Evolutionary conservation across 1,139 yeast genomes (phyloP).

Genomic region (Blastobotrys petasosporus): DNA sequence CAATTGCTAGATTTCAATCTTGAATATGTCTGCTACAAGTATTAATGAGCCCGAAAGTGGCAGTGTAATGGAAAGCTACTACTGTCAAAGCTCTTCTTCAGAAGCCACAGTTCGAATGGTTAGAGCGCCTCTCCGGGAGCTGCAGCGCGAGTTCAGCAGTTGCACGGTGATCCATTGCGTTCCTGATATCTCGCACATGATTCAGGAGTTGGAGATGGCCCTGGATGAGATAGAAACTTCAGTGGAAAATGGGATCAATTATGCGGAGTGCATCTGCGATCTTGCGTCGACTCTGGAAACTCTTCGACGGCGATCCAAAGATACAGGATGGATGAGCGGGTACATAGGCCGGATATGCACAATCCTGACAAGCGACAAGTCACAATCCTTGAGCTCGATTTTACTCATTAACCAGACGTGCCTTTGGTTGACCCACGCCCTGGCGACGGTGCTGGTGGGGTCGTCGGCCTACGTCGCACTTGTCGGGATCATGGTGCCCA

Average conservation of each 20-base stretch:
- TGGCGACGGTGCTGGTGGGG: neutral
- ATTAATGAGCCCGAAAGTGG: too few relatives aligned
- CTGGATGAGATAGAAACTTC: slow-evolving; percentile 3
- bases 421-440: neutral
- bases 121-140: neutral
- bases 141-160: neutral
- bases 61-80: neutral
- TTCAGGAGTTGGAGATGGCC: neutral
- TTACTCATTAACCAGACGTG: slow-evolving; percentile 6
- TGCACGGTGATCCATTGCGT: slow-evolving; percentile 5
- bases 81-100: neutral
- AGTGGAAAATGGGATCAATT: neutral
- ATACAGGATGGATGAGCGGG: slow-evolving; percentile 4
- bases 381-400: neutral
- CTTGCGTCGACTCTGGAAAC: slow-evolving; percentile 1
- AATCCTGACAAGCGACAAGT: neutral
- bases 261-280: slow-evolving; percentile 2
- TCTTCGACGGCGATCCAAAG: neutral
- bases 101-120: neutral
- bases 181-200: neutral
- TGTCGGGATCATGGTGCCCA: slow-evolving; percentile 1
- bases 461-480: slow-evolving; percentile 1
- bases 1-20: too few relatives aligned
- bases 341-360: slow-evolving; percentile 3
- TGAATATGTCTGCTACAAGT: too few relatives aligned